Percentiles rank a stretch among this genome's conserved stretches.
Conservation (phyloP, 106 monocot species). For the Chionographis japonica region DNA sequence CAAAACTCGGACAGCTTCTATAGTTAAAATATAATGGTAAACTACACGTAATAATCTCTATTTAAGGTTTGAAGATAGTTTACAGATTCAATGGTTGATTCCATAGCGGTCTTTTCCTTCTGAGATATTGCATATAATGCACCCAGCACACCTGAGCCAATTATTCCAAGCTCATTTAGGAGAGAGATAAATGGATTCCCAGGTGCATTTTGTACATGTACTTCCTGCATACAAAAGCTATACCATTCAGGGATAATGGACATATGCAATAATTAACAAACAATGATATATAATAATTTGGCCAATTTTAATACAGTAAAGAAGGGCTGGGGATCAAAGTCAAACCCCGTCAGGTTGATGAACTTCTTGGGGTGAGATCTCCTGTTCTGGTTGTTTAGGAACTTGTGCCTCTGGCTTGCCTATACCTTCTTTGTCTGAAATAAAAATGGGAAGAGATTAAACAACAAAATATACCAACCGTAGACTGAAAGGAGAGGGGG, state of each 20-base stretch:
- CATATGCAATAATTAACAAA: not conserved
- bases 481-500: not conserved
- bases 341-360: slow-evolving; percentile 6
- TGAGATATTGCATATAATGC: slow-evolving; percentile 67
- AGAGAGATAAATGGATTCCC: slow-evolving; percentile 42
- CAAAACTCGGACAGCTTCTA: not conserved
- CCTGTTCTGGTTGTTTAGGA: slow-evolving; percentile 1
- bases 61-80: slow-evolving; percentile 19
- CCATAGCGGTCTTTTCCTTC: slow-evolving; percentile 54
- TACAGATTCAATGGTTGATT: slow-evolving; percentile 70
- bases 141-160: slow-evolving; percentile 75
- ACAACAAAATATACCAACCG: not conserved
- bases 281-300: not conserved
- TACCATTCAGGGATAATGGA: slow-evolving; percentile 3
- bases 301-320: not conserved
- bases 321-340: not conserved
- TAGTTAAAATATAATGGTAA: not conserved
- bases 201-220: slow-evolving; percentile 13
- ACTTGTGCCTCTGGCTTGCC: slow-evolving; percentile 1
- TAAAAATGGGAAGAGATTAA: not conserved
- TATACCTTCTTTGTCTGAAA: slow-evolving; percentile 7
- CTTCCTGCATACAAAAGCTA: slow-evolving; percentile 19
- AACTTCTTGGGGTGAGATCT: slow-evolving; percentile 12
- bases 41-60: not conserved
- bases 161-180: slow-evolving; percentile 56